Base-by-base conservation (phyloP, 495 filamentous ascomycete genomes). In the Penicillium coprophilum region DNA sequence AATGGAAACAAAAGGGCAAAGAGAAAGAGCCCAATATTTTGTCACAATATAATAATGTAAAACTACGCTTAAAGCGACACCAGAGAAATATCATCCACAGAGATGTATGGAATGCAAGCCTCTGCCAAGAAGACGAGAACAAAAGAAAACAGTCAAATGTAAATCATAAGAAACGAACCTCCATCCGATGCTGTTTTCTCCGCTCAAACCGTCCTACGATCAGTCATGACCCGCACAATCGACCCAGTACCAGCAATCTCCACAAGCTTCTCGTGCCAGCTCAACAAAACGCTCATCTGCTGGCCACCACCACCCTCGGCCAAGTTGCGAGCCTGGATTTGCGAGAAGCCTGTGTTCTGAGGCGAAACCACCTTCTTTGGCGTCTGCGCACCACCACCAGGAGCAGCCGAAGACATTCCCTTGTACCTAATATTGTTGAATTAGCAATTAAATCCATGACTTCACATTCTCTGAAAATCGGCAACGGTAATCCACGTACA, bases 181-280 rank as follows among this genome's bases (percentile, higher is more conserved):
- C 21, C 31, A 38, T 31, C 24, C 41, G 32, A 32, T 58, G 24
- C 34, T 45, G 48, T 56, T 49, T 21, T 54, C 17, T 62, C 50
- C 54, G 15, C 36, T 83, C 77, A 96, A 60, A 96, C 91, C 58
- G 86, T 96, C 68, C 92, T 80, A 71, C 90, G 86, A 78, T 97
- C 92, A 23, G 89, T 90, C 91, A 97, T 96, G 49, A 89, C 86
- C 60, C 92, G 79, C 59, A 91, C 87, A 75, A 97, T 93, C 71
- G 87, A 86, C 17, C 92, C 92, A 62, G 88, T 79, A 36, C 92
- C 92, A 19, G 90, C 86, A 62, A 97, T 82, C 63, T 96, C 92
- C 2, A 96, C 91, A 44, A 95, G 77, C 80, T 95, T 96, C 81
- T 97, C 92, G 66, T 96, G 92, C 92, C 92, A 97, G 67, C 88